Conservation (phyloP, 495 filamentous ascomycete species). For the Xylaria acuta region DNA sequence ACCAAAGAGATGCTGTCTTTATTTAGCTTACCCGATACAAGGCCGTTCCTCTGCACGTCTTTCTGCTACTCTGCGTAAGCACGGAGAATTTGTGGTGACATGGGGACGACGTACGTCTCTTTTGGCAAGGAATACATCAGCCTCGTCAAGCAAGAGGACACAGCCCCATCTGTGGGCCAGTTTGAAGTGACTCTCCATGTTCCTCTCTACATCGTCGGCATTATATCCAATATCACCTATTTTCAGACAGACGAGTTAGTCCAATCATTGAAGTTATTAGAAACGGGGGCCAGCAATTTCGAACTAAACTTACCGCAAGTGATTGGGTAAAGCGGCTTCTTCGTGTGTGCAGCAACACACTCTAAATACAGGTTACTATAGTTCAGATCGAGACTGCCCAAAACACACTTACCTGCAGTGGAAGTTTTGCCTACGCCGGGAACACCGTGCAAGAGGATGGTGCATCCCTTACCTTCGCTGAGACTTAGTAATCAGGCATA, state of each 20-base stretch:
- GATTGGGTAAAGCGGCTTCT: not conserved
- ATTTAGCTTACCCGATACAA: not conserved
- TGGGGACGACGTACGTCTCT: not conserved
- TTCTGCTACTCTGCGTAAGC: not conserved
- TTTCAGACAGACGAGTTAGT: not conserved
- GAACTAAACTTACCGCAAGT: not conserved
- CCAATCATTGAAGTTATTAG: not conserved
- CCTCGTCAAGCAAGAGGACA: not conserved
- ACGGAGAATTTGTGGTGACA: not conserved
- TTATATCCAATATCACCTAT: not conserved
- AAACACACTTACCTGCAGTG: not conserved
- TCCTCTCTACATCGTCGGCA: not conserved
- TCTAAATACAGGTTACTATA: not conserved
- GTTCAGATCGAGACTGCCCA: not conserved
- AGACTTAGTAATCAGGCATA: not conserved
- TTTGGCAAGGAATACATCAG: not conserved
- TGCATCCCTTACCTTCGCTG: not conserved
- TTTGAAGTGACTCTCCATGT: slow-evolving; percentile 8
- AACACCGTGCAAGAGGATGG: not conserved
- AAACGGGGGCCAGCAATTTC: not conserved
- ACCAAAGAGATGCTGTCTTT: not conserved
- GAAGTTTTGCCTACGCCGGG: not conserved
- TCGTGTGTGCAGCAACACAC: not conserved
- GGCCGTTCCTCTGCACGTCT: not conserved
- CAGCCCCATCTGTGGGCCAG: slow-evolving; percentile 3